phyloP scores from a whole-genome alignment of 345 rosid species.

The Brassica cretica region DNA sequence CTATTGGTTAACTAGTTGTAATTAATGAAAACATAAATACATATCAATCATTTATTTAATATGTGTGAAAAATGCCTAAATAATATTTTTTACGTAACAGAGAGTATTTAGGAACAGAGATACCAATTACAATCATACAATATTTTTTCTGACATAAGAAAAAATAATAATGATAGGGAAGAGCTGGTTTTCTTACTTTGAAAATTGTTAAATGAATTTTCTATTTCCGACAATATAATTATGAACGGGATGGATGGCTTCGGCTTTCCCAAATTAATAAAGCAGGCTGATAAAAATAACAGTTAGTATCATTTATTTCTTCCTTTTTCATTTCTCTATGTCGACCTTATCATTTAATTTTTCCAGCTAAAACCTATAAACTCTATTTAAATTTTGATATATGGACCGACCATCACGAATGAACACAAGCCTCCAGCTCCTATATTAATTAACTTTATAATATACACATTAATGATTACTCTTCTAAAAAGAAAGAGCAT shows the following conservation, averaged over 20 bases:
- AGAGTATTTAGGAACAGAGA: too few species aligned
- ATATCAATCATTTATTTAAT: too few species aligned
- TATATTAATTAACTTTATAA: not conserved
- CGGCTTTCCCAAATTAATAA: slow-evolving; percentile 15
- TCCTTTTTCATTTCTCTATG: not conserved
- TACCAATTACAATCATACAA: too few species aligned
- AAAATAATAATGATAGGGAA: not conserved
- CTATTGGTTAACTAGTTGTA: too few species aligned
- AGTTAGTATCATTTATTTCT: not conserved
- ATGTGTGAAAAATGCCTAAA: too few species aligned
- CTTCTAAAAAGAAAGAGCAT: not conserved
- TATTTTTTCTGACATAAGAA: not conserved
- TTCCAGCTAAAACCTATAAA: slow-evolving; percentile 20
- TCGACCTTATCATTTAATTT: slow-evolving; percentile 25
- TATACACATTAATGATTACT: slow-evolving; percentile 8
- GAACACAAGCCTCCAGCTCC: slow-evolving; percentile 22
- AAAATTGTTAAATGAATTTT: not conserved
- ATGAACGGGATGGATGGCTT: slow-evolving; percentile 28
- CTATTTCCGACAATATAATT: slow-evolving; percentile 22
- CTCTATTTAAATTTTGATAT: slow-evolving; percentile 5
- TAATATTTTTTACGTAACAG: too few species aligned
- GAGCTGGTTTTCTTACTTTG: slow-evolving; percentile 10
- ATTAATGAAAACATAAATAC: too few species aligned
- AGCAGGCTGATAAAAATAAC: not conserved
- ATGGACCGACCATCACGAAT: slow-evolving; percentile 28